phyloP scores from a whole-genome alignment of 192 early-diverging fungal genomes.

The Backusella circina region DNA sequence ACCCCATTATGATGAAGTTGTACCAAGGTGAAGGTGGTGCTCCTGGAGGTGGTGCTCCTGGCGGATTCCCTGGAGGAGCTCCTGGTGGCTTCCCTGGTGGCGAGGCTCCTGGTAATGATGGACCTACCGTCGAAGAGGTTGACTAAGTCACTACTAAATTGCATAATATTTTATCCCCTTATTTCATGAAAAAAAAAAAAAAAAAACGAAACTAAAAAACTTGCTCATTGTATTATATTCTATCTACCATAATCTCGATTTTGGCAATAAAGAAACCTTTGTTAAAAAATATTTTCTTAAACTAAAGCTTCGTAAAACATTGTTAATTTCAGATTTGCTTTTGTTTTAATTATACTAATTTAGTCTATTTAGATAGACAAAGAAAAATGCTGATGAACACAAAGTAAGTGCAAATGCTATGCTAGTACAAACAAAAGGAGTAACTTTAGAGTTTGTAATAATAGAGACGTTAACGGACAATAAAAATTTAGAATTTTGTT shows the following conservation, averaged over 20 bases:
- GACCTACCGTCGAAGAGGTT: conserved; percentile 28
- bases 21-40: conserved; percentile 69
- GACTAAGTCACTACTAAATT: conserved; percentile 11
- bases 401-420: no score
- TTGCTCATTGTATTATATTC: conserved; percentile 1
- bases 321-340: no score
- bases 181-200: conserved; percentile 1
- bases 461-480: no score
- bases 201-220: not conserved
- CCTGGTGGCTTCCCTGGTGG: conserved; percentile 36
- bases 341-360: no score
- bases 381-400: no score
- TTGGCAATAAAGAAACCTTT: not conserved
- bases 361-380: no score
- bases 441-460: no score
- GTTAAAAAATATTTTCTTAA: not conserved
- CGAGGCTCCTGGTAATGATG: conserved; percentile 33
- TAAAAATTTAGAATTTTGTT: no score
- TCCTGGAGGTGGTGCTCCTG: conserved; percentile 29
- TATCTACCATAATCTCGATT: not conserved
- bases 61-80: conserved; percentile 52
- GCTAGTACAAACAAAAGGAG: no score
- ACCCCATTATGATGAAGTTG: conserved; percentile 96
- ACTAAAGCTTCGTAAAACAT: no score
- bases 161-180: not conserved